Evolutionary conservation across 257 asterid genomes (phyloP).

Genomic region (Penstemon newberryi): DNA sequence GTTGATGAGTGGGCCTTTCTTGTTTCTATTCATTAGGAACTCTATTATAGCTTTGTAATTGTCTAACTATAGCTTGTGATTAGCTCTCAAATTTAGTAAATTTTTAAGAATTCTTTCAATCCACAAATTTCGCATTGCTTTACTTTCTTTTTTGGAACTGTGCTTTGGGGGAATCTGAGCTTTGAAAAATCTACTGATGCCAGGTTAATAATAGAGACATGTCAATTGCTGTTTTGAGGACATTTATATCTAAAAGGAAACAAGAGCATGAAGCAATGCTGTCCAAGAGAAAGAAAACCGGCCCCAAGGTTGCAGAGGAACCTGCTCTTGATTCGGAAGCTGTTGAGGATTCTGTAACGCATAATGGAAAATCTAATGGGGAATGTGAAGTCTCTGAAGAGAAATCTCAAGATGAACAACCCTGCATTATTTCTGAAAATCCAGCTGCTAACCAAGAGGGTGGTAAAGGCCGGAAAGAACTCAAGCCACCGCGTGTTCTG

Average conservation of each 20-base stretch:
- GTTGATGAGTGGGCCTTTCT: background rate
- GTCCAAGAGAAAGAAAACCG: slow-evolving; percentile 47
- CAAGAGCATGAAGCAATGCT: slow-evolving; percentile 65
- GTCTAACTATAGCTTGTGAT: background rate
- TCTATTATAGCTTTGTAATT: background rate
- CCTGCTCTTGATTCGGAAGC: slow-evolving; percentile 34
- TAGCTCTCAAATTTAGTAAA: slow-evolving; percentile 6
- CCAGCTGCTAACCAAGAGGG: slow-evolving; percentile 35
- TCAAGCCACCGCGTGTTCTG: slow-evolving; percentile 75
- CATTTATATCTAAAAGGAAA: slow-evolving; percentile 61
- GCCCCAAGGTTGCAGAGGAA: slow-evolving; percentile 42
- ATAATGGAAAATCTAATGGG: slow-evolving; percentile 46
- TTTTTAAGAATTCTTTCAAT: background rate
- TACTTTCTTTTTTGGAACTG: background rate
- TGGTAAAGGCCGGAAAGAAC: slow-evolving; percentile 49
- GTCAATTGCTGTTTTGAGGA: slow-evolving; percentile 93
- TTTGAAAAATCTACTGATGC: slow-evolving; percentile 24
- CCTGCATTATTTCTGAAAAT: slow-evolving; percentile 42
- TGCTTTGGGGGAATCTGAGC: slow-evolving; percentile 11
- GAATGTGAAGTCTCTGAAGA: slow-evolving; percentile 46
- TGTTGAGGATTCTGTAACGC: slow-evolving; percentile 29
- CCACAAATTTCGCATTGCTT: slow-evolving; percentile 1
- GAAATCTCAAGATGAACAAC: slow-evolving; percentile 41
- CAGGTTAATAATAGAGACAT: slow-evolving; percentile 96
- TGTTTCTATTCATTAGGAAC: background rate